Conservation (phyloP, 345 rosid species). For the Orychophragmus violaceus region DNA sequence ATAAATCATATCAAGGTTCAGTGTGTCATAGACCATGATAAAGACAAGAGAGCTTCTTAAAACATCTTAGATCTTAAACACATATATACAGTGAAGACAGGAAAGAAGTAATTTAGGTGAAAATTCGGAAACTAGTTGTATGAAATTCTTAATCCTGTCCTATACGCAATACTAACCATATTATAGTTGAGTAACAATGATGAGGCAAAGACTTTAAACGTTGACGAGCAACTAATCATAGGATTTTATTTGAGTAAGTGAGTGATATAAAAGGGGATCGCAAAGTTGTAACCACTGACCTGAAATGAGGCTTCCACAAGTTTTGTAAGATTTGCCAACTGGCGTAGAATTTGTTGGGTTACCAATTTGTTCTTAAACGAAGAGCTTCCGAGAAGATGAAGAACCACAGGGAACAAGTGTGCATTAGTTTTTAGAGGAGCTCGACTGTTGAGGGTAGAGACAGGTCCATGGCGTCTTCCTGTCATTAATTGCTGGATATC, state of each 20-base stretch:
- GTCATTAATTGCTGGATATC: conserved; percentile 84
- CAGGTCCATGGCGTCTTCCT: conserved; percentile 76
- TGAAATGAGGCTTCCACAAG: conserved; percentile 82
- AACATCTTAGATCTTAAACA: neutral
- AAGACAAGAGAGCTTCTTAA: neutral
- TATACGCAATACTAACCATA: neutral
- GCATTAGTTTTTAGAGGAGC: conserved; percentile 55
- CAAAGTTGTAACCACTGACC: conserved; percentile 38
- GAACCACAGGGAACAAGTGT: conserved; percentile 75
- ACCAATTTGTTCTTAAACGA: conserved; percentile 72
- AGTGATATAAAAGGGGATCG: neutral
- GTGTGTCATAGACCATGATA: neutral
- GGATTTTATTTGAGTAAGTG: neutral
- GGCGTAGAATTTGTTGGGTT: conserved; percentile 59
- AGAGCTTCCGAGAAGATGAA: conserved; percentile 84
- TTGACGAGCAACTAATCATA: neutral
- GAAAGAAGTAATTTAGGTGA: neutral
- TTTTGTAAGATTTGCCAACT: conserved; percentile 75
- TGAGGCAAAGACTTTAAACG: neutral
- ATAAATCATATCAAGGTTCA: neutral
- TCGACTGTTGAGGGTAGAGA: conserved; percentile 55
- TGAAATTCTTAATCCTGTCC: neutral
- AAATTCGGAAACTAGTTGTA: neutral
- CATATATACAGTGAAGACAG: neutral
- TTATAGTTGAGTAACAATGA: neutral